Evolutionary conservation across 1,139 yeast species (phyloP).

Genomic region (Sugiyamaella pinicola): DNA sequence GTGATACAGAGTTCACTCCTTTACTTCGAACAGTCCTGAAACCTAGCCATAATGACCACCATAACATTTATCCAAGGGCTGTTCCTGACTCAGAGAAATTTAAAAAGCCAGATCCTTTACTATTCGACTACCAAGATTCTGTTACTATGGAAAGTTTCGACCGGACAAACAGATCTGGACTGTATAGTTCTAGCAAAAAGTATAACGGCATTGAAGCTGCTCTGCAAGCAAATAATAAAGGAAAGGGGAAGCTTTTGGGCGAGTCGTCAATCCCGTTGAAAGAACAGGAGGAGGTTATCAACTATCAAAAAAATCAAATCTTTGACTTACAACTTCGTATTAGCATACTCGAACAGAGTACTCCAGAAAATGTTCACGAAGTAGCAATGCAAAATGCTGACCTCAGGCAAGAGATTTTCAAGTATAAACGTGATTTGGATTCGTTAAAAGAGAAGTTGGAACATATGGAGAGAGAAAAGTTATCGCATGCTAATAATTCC

Average conservation of each 20-base stretch:
- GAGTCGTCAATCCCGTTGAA: slow-evolving; percentile 32
- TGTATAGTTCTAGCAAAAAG: slow-evolving; percentile 12
- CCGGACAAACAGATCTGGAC: slow-evolving; percentile 16
- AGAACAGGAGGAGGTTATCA: slow-evolving; percentile 43
- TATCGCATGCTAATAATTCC: background rate
- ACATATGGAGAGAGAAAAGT: slow-evolving; percentile 1
- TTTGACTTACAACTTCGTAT: slow-evolving; percentile 60
- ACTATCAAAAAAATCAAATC: slow-evolving; percentile 59
- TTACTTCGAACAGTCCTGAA: slow-evolving; percentile 28
- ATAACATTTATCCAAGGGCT: background rate
- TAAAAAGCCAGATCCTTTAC: slow-evolving; percentile 19
- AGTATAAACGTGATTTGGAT: slow-evolving; percentile 14
- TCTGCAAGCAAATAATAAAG: slow-evolving; percentile 20
- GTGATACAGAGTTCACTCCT: slow-evolving; percentile 29
- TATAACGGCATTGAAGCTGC: slow-evolving; percentile 10
- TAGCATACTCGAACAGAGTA: slow-evolving; percentile 25
- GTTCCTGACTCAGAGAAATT: background rate
- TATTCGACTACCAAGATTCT: slow-evolving; percentile 21
- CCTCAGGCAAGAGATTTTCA: slow-evolving; percentile 15
- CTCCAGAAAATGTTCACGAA: slow-evolving; percentile 20
- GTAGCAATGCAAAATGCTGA: slow-evolving; percentile 21
- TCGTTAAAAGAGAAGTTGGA: slow-evolving; percentile 15
- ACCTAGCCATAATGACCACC: slow-evolving; percentile 9
- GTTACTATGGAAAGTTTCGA: slow-evolving; percentile 31
- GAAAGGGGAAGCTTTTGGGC: slow-evolving; percentile 19